These are phyloP conservation scores for Neurospora sp. DNA, from an alignment of 495 filamentous ascomycete species.

Conservation along the genomic window DNA sequence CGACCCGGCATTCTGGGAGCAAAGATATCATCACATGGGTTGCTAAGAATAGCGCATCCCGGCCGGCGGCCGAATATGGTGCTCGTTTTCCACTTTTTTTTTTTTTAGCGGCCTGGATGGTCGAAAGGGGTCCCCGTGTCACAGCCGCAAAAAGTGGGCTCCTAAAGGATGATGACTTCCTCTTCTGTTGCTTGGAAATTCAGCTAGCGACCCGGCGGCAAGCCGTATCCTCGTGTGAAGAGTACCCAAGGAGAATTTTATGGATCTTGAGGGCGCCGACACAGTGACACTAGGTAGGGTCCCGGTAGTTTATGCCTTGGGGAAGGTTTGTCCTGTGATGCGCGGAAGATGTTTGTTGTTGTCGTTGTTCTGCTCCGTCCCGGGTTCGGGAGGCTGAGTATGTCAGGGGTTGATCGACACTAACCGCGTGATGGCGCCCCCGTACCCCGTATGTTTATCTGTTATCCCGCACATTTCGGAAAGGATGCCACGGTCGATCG, in stretches of 20 bases:
- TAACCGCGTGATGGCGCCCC: not conserved
- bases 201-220: not conserved
- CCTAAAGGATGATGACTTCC: not conserved
- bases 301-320: not conserved
- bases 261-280: not conserved
- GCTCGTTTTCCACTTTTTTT: not conserved
- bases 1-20: not conserved
- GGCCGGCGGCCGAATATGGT: not conserved
- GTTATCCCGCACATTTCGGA: not conserved
- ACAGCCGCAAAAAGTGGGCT: conserved; percentile 15
- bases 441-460: not conserved
- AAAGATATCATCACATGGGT: not conserved
- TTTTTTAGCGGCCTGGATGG: not conserved
- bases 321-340: not conserved
- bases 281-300: not conserved
- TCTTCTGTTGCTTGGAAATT: not conserved
- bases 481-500: not conserved
- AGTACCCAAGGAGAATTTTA: not conserved
- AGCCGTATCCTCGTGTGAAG: not conserved
- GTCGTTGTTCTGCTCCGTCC: not conserved
- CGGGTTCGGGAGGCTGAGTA: not conserved
- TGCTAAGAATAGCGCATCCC: not conserved
- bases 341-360: not conserved
- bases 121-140: not conserved
- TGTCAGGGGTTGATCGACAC: not conserved